Conservation (phyloP, 352 stramenopile species). For the Achlya hypogyna region DNA sequence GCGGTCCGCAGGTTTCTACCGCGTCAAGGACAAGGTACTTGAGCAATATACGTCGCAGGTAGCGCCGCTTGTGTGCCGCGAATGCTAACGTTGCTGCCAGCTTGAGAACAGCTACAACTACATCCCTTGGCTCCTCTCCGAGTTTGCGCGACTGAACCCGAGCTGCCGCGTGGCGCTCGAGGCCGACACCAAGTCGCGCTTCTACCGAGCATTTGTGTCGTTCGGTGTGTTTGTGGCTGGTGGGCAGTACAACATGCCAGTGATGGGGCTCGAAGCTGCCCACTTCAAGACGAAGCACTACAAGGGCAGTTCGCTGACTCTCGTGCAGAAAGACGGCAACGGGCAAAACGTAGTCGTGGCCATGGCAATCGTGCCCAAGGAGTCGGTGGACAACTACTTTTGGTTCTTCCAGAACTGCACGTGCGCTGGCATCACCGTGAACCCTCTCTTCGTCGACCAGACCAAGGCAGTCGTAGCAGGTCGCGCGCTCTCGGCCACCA, state of each 20-base stretch:
- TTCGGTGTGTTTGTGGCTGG: background rate
- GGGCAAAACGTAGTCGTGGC: constrained; percentile 1
- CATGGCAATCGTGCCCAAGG: constrained; percentile 1
- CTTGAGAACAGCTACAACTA: background rate
- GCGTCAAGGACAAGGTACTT: background rate
- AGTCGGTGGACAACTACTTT: background rate
- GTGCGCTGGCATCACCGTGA: background rate
- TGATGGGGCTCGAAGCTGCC: background rate
- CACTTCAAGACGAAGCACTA: background rate
- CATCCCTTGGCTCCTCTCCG: background rate
- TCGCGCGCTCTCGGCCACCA: background rate
- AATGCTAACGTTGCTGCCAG: too few species aligned
- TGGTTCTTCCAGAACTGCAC: constrained; percentile 6
- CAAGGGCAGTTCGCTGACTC: background rate
- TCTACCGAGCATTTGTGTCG: background rate
- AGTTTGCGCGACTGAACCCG: background rate
- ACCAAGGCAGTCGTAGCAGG: background rate
- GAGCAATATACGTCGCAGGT: background rate
- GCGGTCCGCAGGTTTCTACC: background rate
- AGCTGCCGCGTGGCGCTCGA: background rate
- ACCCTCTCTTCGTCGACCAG: background rate
- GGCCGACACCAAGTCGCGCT: background rate
- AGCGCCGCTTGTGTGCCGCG: background rate
- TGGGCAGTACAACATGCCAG: background rate
- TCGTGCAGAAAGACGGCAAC: background rate